Evolutionary conservation across 2,329 filamentous ascomycete species (phyloP).

Genomic region (Sphaceloma murrayae): DNA sequence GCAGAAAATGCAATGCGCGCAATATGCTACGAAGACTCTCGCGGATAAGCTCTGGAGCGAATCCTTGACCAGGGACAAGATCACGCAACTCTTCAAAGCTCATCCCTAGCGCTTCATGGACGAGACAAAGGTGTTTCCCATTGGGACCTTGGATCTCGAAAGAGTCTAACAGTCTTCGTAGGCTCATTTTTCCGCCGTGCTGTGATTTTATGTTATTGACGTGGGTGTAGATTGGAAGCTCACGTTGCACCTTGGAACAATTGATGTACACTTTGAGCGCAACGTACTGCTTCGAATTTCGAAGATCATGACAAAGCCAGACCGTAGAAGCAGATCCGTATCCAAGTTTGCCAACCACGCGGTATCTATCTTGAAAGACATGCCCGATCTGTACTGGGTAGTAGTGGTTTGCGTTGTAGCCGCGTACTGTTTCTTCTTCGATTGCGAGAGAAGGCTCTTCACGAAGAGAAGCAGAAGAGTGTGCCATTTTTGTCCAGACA

Average conservation of each 20-base stretch:
- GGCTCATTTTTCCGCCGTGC: slow-evolving; percentile 26
- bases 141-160: slow-evolving; percentile 28
- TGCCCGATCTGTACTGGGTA: slow-evolving; percentile 33
- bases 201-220: slow-evolving; percentile 22
- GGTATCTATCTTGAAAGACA: slow-evolving; percentile 29
- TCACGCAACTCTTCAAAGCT: slow-evolving; percentile 31
- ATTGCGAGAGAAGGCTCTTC: too few species aligned
- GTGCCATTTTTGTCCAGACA: too few species aligned
- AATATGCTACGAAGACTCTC: slow-evolving; percentile 24
- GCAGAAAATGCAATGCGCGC: slow-evolving; percentile 25
- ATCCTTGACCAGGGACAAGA: slow-evolving; percentile 18
- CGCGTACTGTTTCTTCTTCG: slow-evolving; percentile 25
- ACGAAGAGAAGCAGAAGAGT: too few species aligned
- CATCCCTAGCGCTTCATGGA: slow-evolving; percentile 31
- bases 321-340: slow-evolving; percentile 36
- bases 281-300: slow-evolving; percentile 23
- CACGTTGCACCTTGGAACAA: slow-evolving; percentile 25
- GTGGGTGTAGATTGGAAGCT: slow-evolving; percentile 27
- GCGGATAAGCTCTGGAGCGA: slow-evolving; percentile 18
- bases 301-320: slow-evolving; percentile 35
- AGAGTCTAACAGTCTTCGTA: slow-evolving; percentile 31
- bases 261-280: slow-evolving; percentile 31
- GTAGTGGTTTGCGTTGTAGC: slow-evolving; percentile 27
- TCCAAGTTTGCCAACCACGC: slow-evolving; percentile 36
- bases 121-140: slow-evolving; percentile 32